These are phyloP conservation scores for Marchantia polymorpha DNA, from an alignment of 225 moss, liverwort and hornwort genomes.

Conservation along the genomic window DNA sequence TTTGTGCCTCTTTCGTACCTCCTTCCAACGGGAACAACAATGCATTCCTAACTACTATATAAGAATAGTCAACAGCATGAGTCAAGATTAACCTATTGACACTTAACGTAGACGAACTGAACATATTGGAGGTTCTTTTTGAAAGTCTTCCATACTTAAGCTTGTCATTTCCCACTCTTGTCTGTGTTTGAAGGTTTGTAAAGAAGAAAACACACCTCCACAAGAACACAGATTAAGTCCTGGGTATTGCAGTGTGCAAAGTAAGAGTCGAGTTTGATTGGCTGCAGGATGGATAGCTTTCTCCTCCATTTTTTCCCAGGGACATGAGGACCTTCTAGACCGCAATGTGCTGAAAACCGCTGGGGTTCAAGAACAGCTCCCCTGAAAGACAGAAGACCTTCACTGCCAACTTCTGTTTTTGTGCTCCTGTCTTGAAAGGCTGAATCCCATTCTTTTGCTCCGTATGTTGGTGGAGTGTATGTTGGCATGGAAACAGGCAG, in stretches of 20 bases:
- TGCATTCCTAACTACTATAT: too few relatives aligned
- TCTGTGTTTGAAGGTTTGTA: too few relatives aligned
- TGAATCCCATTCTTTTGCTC: constrained; percentile 85
- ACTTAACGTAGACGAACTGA: too few relatives aligned
- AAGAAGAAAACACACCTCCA: constrained; percentile 59
- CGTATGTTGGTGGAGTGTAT: constrained; percentile 75
- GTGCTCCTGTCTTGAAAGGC: constrained; percentile 69
- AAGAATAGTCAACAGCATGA: too few relatives aligned
- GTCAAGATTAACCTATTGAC: too few relatives aligned
- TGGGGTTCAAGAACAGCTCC: constrained; percentile 98
- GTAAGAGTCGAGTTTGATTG: constrained; percentile 87
- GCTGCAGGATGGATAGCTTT: constrained; percentile 82
- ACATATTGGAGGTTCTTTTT: too few relatives aligned
- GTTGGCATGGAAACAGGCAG: constrained; percentile 44
- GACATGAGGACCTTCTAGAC: constrained; percentile 85
- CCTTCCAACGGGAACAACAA: too few relatives aligned
- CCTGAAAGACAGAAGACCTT: constrained; percentile 94
- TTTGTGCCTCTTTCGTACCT: too few relatives aligned
- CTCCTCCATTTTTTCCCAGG: constrained; percentile 97
- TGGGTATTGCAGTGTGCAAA: constrained; percentile 87
- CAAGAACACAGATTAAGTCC: constrained; percentile 90
- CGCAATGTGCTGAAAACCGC: constrained; percentile 82
- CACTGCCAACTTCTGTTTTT: constrained; percentile 82
- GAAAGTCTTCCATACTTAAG: too few relatives aligned
- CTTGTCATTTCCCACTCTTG: too few relatives aligned